A percentile compares a stretch with the other conserved stretches of the same genome.
phyloP scores from a whole-genome alignment of 1,284 basidiomycete species.

The Malassezia sp. region DNA sequence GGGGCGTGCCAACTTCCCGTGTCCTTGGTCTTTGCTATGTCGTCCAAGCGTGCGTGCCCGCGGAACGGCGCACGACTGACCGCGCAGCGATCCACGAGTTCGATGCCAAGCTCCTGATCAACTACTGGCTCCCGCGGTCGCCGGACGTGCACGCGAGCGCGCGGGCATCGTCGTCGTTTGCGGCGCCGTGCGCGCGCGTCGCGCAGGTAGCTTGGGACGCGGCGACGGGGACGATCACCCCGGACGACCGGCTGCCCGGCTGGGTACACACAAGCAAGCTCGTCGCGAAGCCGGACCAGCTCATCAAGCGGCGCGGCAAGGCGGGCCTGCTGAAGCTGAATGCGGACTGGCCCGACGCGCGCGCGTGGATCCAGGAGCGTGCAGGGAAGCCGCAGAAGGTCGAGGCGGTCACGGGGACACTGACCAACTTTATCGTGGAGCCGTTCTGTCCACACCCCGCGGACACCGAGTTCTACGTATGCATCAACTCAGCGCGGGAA shows the following conservation, averaged over 20 bases:
- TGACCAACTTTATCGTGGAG: conserved; percentile 96
- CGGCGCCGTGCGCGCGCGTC: conserved; percentile 39
- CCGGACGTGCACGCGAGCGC: conserved; percentile 34
- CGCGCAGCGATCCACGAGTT: conserved; percentile 44
- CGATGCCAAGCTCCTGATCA: conserved; percentile 46
- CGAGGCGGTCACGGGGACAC: conserved; percentile 79
- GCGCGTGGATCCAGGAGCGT: conserved; percentile 68
- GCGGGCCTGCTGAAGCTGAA: conserved; percentile 82
- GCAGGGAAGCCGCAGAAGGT: conserved; percentile 93
- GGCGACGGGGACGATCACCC: conserved; percentile 65
- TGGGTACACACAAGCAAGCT: conserved; percentile 57
- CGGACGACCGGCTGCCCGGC: conserved; percentile 61
- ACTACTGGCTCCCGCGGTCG: conserved; percentile 45
- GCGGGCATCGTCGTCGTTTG: conserved; percentile 35
- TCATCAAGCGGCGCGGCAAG: conserved; percentile 99
- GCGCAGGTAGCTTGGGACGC: conserved; percentile 66
- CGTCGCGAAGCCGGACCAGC: conserved; percentile 60
- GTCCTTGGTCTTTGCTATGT: too few relatives aligned
- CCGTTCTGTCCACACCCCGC: conserved; percentile 92
- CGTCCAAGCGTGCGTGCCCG: conserved; percentile 14
- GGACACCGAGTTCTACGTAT: conserved; percentile 93
- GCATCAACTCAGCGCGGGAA: conserved; percentile 88
- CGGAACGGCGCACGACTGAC: neutral
- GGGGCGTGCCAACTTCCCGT: too few relatives aligned
- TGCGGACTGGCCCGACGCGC: conserved; percentile 68